Percentiles rank a stretch among this genome's conserved stretches.
Evolutionary conservation across 495 filamentous ascomycete species (phyloP).

Genomic region (Aspergillus bridgeri): DNA sequence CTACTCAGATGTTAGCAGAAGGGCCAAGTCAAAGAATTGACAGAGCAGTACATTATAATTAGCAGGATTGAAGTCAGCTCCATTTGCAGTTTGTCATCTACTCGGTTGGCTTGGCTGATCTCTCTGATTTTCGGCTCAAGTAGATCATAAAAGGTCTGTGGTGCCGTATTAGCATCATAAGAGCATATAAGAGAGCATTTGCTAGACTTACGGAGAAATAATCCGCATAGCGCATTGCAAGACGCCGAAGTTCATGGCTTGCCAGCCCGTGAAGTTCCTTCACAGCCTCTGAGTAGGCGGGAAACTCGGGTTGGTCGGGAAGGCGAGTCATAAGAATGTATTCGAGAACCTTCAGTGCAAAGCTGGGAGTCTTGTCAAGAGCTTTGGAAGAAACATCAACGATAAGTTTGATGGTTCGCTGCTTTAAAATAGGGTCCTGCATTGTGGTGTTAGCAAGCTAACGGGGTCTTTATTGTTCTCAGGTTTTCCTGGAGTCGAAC

Average conservation of each 20-base stretch:
- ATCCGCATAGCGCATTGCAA: slow-evolving; percentile 87
- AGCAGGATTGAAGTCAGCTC: slow-evolving; percentile 71
- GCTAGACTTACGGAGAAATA: slow-evolving; percentile 62
- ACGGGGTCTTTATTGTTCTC: no score
- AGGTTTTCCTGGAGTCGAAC: slow-evolving; percentile 29
- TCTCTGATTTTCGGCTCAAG: slow-evolving; percentile 79
- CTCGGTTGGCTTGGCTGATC: slow-evolving; percentile 65
- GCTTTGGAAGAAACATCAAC: slow-evolving; percentile 82
- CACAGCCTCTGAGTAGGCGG: slow-evolving; percentile 82
- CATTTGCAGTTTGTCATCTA: slow-evolving; percentile 73
- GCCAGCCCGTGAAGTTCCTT: slow-evolving; percentile 79
- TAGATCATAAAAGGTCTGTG: slow-evolving; percentile 75
- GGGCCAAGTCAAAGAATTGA: neutral
- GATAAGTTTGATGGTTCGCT: slow-evolving; percentile 76
- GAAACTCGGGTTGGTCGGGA: slow-evolving; percentile 61
- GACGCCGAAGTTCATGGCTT: slow-evolving; percentile 79
- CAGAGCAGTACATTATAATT: slow-evolving; percentile 70
- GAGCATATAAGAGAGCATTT: neutral
- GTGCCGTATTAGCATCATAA: slow-evolving; percentile 7
- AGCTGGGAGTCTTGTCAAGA: slow-evolving; percentile 69
- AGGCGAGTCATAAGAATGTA: slow-evolving; percentile 82
- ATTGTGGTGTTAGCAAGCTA: no score
- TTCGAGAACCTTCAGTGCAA: slow-evolving; percentile 84
- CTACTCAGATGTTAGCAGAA: slow-evolving; percentile 31
- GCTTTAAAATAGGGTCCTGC: slow-evolving; percentile 81